phyloP scores from a whole-genome alignment of 164 flowering plant genomes.

The Malania oleifera region DNA sequence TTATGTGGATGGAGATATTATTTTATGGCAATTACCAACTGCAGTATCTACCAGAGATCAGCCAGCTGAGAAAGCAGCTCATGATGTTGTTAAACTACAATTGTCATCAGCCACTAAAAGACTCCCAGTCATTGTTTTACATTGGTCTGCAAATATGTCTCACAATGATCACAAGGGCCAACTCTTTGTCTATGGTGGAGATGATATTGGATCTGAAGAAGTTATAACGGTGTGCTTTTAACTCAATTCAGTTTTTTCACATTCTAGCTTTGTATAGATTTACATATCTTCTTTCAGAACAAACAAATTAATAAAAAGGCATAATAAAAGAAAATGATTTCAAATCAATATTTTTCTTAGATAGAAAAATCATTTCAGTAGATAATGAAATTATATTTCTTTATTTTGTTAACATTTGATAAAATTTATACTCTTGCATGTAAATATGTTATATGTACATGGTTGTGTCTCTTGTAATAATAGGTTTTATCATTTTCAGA shows the following conservation, averaged over 20 bases:
- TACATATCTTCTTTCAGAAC: no score
- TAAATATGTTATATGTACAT: no score
- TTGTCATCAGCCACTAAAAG: neutral
- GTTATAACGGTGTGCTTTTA: neutral
- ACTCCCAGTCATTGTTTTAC: neutral
- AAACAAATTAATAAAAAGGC: no score
- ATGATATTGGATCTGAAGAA: conserved; percentile 1
- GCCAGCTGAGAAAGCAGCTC: neutral
- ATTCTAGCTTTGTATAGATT: no score
- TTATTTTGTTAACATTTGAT: no score
- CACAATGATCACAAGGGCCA: neutral
- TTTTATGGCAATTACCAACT: neutral
- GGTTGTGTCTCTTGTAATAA: no score
- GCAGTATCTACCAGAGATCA: neutral
- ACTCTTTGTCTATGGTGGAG: neutral
- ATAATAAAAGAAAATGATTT: no score
- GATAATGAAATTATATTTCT: no score
- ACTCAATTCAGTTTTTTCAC: neutral
- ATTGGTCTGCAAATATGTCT: neutral
- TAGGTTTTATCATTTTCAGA: no score
- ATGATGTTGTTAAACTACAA: neutral
- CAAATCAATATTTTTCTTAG: no score
- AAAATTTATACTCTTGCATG: no score
- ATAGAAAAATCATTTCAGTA: no score
- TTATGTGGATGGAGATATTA: neutral